A percentile compares a stretch with the other conserved stretches of the same genome.
Evolutionary conservation across 2,329 filamentous ascomycete species (phyloP).

Genomic region (Xylariales sp.): DNA sequence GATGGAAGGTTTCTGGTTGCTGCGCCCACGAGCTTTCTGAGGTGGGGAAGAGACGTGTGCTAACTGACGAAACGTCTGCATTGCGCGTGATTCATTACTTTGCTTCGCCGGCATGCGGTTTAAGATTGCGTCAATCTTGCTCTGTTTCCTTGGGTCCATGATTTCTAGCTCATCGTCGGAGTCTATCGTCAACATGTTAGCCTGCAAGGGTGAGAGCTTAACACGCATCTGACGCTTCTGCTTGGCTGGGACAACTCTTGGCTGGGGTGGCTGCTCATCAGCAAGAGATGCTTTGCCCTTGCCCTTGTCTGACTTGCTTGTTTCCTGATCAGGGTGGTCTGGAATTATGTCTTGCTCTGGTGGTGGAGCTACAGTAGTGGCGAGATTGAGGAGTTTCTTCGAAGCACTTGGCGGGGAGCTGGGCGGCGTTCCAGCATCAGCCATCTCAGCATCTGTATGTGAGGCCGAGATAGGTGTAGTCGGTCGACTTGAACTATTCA

Average conservation of each 20-base stretch:
- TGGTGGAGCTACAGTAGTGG: slow-evolving; percentile 8
- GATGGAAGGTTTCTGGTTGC: slow-evolving; percentile 51
- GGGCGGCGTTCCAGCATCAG: slow-evolving; percentile 59
- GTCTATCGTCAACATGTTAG: slow-evolving; percentile 34
- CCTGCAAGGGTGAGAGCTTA: slow-evolving; percentile 36
- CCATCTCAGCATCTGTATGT: slow-evolving; percentile 48
- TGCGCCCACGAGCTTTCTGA: slow-evolving; percentile 41
- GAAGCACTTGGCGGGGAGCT: slow-evolving; percentile 57
- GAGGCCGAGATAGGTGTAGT: slow-evolving; percentile 38
- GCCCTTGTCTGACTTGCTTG: slow-evolving; percentile 45
- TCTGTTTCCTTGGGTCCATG: slow-evolving; percentile 38
- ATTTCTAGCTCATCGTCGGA: slow-evolving; percentile 66
- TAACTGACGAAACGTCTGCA: slow-evolving; percentile 67
- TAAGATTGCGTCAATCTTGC: slow-evolving; percentile 60
- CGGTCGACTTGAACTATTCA: slow-evolving; percentile 52
- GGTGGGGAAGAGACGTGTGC: slow-evolving; percentile 66
- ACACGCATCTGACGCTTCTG: slow-evolving; percentile 47
- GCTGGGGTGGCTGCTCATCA: slow-evolving; percentile 22
- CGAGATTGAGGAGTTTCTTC: slow-evolving; percentile 15
- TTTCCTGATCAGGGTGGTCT: slow-evolving; percentile 20
- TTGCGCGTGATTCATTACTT: slow-evolving; percentile 56
- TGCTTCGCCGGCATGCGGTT: slow-evolving; percentile 62
- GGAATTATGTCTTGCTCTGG: slow-evolving; percentile 2
- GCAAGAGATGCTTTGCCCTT: slow-evolving; percentile 51
- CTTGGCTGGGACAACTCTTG: slow-evolving; percentile 8